Conservation (phyloP, 202 grass and related monocot genomes). For the Dendrocalamus latiflorus region DNA sequence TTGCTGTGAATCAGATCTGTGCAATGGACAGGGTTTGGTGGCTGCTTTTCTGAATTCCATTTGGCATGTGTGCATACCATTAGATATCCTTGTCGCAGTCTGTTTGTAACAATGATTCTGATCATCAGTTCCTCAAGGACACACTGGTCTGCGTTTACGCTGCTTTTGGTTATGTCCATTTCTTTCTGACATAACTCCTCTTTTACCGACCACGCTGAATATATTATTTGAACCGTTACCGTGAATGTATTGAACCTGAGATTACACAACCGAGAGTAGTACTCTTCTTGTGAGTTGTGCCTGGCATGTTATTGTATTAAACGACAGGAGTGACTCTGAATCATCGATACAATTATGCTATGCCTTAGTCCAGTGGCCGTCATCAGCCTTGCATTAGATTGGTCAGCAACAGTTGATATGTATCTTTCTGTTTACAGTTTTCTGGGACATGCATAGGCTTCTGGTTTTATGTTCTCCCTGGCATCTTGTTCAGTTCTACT, state of each 20-base stretch:
- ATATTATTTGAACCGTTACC: background rate
- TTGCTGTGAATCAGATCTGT: constrained; percentile 11
- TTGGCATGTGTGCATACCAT: background rate
- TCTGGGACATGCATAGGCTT: background rate
- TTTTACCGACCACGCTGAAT: background rate
- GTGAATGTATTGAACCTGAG: background rate
- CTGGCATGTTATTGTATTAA: background rate
- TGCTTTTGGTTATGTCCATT: background rate
- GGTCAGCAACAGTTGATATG: constrained; percentile 10
- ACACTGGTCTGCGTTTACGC: background rate
- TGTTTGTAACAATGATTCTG: constrained; percentile 16
- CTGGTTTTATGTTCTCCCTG: background rate
- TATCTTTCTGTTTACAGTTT: constrained; percentile 8
- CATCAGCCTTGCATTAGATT: background rate
- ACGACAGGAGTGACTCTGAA: constrained; percentile 15
- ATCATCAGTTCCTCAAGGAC: background rate
- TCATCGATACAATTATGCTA: constrained; percentile 14
- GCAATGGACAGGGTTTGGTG: background rate
- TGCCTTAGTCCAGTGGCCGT: background rate
- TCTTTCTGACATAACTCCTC: background rate
- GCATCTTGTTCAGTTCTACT: background rate
- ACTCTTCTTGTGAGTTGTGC: background rate
- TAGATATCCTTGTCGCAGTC: background rate
- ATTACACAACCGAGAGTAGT: background rate
- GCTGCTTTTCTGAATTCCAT: background rate